Conservation (phyloP, 2,329 filamentous ascomycete genomes). For the Epichloe baconii region DNA sequence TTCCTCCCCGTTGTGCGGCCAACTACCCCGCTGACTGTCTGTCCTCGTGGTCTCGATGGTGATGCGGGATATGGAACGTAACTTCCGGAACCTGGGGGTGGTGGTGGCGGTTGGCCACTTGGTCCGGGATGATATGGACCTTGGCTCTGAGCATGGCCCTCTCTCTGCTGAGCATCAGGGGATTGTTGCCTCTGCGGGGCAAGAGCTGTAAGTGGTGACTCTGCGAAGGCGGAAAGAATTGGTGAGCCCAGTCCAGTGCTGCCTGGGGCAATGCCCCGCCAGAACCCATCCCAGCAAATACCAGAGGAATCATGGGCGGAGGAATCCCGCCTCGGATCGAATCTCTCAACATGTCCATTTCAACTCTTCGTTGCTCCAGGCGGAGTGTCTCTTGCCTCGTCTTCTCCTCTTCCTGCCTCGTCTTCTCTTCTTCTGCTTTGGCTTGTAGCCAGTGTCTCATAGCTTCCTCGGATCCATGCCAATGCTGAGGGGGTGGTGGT, state of each 20-base stretch:
- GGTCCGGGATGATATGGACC: conserved; percentile 27
- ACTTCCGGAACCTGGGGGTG: conserved; percentile 24
- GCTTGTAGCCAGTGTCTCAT: conserved; percentile 61
- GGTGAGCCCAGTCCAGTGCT: conserved; percentile 55
- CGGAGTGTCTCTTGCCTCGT: conserved; percentile 50
- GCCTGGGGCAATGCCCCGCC: conserved; percentile 47
- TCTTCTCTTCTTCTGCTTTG: conserved; percentile 60
- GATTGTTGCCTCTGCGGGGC: conserved; percentile 36
- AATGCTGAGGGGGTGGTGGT: conserved; percentile 51
- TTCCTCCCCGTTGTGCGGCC: conserved; percentile 30
- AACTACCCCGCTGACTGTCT: conserved; percentile 30
- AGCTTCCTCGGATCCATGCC: conserved; percentile 55
- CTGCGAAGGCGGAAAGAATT: conserved; percentile 43
- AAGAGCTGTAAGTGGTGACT: conserved; percentile 38
- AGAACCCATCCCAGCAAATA: conserved; percentile 56
- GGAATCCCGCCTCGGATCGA: conserved; percentile 59
- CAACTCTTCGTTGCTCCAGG: conserved; percentile 58
- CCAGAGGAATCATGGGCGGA: conserved; percentile 59
- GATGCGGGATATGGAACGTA: conserved; percentile 36
- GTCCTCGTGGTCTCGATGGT: conserved; percentile 35
- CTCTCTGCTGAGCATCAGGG: conserved; percentile 38
- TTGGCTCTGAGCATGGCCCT: conserved; percentile 28
- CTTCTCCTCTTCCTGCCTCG: conserved; percentile 62
- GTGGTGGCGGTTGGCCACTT: conserved; percentile 6
- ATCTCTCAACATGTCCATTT: conserved; percentile 58